Evolutionary conservation across 768 basidiomycete genomes (phyloP), one percentile per base, ranked within the genome.

Genomic region (Mycena galericulata): DNA sequence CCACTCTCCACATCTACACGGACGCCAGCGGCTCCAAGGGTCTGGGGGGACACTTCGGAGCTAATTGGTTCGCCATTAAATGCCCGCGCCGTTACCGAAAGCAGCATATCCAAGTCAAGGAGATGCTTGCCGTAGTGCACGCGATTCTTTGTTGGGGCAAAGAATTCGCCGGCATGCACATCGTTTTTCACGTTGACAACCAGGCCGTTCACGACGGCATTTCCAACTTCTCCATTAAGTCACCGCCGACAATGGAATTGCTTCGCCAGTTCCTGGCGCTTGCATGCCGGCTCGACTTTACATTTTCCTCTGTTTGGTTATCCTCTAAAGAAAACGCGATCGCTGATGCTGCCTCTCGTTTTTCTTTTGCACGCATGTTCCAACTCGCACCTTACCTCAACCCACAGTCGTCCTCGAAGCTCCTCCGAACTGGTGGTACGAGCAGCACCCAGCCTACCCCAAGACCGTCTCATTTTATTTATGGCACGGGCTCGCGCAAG

Each of bases 281-380:
- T 9, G 67, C 75, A 38, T 63, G 70, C 22, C 18, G 53, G 17
- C 72, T 75, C 10, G 57, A 69, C 11, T 77, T 77, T 45, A 61
- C 75, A 45, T 76, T 65, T 68, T 75, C 74, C 50, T 72, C 66
- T 62, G 32, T 70, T n/a, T 78, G 72, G 73, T 59, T 76, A 40
- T 50, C 75, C 10, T 67, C 75, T 45, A 8, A 46, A 12, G 69
- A 76, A 22, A 77, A 78, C 43, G 15, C 43, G 2, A 47, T 76
- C 55, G 76, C 77, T 77, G 73, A 79, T 24, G 72, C 76, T 49
- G 75, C 76, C 59, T 79, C 77, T 69, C 70, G 72, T 71, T 77
- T 76, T 47, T 72, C 72, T 68, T 80, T 76, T 65, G 18, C 58
- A 36, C 34, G 62, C 17, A 56, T 80, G 0, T 77, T 79, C 69